Evolutionary conservation across 768 basidiomycete species (phyloP).

Genomic region (Russula dissimulans): DNA sequence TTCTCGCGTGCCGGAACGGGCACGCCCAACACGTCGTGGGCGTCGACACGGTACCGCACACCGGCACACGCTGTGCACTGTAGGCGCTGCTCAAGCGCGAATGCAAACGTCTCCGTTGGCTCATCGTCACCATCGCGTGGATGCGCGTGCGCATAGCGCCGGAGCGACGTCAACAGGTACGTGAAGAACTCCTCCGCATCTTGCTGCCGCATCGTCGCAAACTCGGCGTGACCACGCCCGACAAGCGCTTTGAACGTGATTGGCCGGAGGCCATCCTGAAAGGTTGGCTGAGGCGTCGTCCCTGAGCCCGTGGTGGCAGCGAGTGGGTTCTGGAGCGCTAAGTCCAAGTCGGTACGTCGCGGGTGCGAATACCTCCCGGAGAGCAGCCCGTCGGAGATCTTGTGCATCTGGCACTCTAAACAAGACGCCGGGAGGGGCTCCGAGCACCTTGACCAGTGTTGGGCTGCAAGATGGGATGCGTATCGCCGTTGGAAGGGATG

Average conservation of each 20-base stretch:
- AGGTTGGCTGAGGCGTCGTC: conserved; percentile 36
- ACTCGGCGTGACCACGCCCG: conserved; percentile 89
- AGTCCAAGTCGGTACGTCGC: conserved; percentile 29
- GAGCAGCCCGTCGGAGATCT: conserved; percentile 84
- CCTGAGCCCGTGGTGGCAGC: conserved; percentile 20
- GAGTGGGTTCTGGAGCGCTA: conserved; percentile 26
- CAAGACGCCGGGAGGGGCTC: conserved; percentile 70
- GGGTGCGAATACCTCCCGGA: conserved; percentile 84
- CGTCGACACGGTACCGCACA: conserved; percentile 77
- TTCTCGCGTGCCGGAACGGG: conserved; percentile 62
- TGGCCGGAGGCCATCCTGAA: conserved; percentile 82
- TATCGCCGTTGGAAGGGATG: conserved; percentile 71
- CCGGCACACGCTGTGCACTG: conserved; percentile 71
- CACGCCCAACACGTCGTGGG: conserved; percentile 68
- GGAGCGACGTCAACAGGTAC: conserved; percentile 64
- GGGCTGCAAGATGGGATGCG: conserved; percentile 30
- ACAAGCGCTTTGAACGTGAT: conserved; percentile 80
- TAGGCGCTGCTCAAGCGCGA: conserved; percentile 78
- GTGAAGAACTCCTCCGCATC: conserved; percentile 93
- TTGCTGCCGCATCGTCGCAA: conserved; percentile 94
- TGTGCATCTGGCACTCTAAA: conserved; percentile 91
- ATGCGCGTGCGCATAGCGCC: conserved; percentile 51
- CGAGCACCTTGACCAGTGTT: conserved; percentile 55
- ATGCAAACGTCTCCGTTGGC: conserved; percentile 69
- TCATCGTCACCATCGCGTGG: conserved; percentile 29